These are phyloP conservation scores for Lotus japonicus DNA, from an alignment of 306 rosid species.

Conservation along the genomic window DNA sequence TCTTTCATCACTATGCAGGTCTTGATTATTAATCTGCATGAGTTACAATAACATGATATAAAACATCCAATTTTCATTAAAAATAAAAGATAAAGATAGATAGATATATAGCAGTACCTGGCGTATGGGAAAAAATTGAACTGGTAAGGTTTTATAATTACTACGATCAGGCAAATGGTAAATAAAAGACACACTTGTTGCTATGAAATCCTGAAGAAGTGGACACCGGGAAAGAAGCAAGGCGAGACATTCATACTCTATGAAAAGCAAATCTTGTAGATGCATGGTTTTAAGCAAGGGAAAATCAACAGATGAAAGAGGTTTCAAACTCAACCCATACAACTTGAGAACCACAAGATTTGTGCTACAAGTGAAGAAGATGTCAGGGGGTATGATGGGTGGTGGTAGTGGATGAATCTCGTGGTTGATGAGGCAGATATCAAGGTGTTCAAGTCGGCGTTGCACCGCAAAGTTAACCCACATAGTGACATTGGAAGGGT, in stretches of 20 bases:
- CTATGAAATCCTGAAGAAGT: background rate
- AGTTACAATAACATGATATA: too few species aligned
- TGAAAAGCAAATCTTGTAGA: background rate
- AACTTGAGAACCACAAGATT: background rate
- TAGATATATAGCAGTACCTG: background rate
- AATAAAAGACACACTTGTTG: background rate
- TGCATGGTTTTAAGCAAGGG: background rate
- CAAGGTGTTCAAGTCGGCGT: too few species aligned
- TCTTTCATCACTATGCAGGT: too few species aligned
- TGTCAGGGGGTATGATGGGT: background rate
- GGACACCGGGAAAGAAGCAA: background rate
- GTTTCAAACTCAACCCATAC: background rate
- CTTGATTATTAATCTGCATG: too few species aligned
- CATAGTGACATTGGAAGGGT: too few species aligned
- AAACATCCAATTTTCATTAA: too few species aligned
- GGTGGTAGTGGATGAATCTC: too few species aligned
- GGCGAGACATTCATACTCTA: rapidly evolving
- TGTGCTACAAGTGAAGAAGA: background rate
- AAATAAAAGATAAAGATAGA: too few species aligned
- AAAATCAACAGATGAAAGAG: background rate
- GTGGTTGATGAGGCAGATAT: too few species aligned
- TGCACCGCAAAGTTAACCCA: too few species aligned
- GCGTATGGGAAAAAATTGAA: background rate
- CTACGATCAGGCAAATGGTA: too few species aligned
- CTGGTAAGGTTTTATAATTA: background rate